Conservation (phyloP, 345 rosid species). For the Viola odorata region DNA sequence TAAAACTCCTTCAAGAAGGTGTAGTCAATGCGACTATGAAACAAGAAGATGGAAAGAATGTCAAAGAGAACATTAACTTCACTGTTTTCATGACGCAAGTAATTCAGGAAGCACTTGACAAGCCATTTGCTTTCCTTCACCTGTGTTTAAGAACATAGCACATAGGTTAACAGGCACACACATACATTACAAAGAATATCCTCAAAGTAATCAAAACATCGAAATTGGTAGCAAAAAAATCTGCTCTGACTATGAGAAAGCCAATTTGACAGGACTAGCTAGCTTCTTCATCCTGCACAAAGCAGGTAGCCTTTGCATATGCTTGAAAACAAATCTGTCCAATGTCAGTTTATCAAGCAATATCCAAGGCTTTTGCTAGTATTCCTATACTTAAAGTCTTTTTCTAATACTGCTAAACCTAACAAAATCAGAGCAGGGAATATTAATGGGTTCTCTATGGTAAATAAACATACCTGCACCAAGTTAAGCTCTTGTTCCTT, state of each 20-base stretch:
- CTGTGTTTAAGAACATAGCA: conserved; percentile 35
- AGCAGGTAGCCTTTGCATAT: neutral
- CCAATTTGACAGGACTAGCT: neutral
- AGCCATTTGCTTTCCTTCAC: conserved; percentile 99
- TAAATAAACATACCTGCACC: conserved; percentile 60
- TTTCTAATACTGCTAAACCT: neutral
- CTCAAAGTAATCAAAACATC: too few species aligned
- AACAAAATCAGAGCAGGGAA: too few species aligned
- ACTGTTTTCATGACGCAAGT: conserved; percentile 69
- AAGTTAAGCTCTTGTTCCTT: conserved; percentile 93
- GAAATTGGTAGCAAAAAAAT: too few species aligned
- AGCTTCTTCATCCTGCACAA: conserved; percentile 3
- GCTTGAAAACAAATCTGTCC: neutral
- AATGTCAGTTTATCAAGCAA: neutral
- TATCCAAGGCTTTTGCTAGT: too few species aligned
- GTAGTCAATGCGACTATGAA: conserved; percentile 90
- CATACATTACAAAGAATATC: too few species aligned
- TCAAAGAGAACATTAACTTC: conserved; percentile 92
- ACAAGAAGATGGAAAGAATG: conserved; percentile 84
- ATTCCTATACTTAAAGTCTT: neutral
- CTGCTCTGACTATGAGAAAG: neutral
- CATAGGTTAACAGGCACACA: too few species aligned
- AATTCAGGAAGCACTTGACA: conserved; percentile 90
- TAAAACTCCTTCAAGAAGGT: conserved; percentile 97
- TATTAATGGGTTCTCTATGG: too few species aligned